Base-by-base conservation (phyloP, 257 asterid genomes). In the Ilex aquifolium region DNA sequence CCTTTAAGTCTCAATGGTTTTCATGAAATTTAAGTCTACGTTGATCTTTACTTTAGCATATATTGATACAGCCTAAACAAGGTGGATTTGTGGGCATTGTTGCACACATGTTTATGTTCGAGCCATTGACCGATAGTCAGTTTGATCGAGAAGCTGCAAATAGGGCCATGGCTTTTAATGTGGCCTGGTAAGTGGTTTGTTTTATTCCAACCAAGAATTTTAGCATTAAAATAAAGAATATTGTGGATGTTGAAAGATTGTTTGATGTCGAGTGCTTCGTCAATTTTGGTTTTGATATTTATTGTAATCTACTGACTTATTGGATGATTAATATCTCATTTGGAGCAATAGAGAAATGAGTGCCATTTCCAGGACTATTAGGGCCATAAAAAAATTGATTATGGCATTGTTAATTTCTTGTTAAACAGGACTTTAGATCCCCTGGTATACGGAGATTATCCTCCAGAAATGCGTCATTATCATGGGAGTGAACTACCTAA, bases 371-470 rank as follows among this genome's bases (percentile, higher is more conserved):
- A 11, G 14, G 54, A 49, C 54, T 12, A 15, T n/a, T 3, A 49
- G 52, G 52, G 15, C 15, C 10, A 12, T 10, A 14, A 14, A 10
- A 14, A 14, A 1, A 6, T 6, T 14, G 57, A 53, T 16, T 53
- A 53, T 15, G 11, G 11, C 15, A 15, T 15, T 3, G 11, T 53
- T 7, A 50, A 4, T 10, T 5, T 14, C 13, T 11, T 6, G 13
- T 6, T 15, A 13, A 60, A 67, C 64, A 90, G 95, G 95, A 55
- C 56, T 12, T 67, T 82, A 62, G 97, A 90, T 72, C 95, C 95
- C 3, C 63, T 85, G 2, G 68, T 90, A 51, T 77, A 67, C 31
- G 97, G 95, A 4, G 85, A 90, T 50, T 87, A 21, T 21, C 27
- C 27, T 21, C 27, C 27, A 0, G 27, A 21, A 21, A 21, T 21